Conservation (phyloP, 2,329 filamentous ascomycete genomes). For the Paramyrothecium roridum region DNA sequence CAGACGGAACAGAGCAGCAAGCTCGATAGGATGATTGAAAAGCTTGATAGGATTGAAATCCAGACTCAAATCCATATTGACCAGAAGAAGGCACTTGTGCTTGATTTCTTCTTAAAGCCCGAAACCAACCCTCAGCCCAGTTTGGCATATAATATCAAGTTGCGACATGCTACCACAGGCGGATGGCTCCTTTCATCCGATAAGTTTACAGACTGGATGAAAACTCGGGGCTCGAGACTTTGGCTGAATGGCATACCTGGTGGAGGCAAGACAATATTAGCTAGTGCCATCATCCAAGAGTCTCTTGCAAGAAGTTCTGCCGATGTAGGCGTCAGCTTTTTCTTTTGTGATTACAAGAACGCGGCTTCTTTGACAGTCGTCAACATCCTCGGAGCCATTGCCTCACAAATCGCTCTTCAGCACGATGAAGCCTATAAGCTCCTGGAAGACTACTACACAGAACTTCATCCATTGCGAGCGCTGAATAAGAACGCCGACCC, state of each 20-base stretch:
- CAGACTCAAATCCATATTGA: slow-evolving; percentile 4
- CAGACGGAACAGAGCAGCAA: background rate
- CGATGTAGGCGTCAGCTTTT: background rate
- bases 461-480: background rate
- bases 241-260: slow-evolving; percentile 11
- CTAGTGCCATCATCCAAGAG: slow-evolving; percentile 4
- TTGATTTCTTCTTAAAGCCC: slow-evolving; percentile 4
- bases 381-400: background rate
- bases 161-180: slow-evolving; percentile 6
- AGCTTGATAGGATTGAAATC: slow-evolving; percentile 4
- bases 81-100: background rate
- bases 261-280: slow-evolving; percentile 9
- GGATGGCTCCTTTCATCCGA: slow-evolving; percentile 4
- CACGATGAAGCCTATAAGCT: background rate
- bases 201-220: slow-evolving; percentile 5
- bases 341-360: slow-evolving; percentile 12
- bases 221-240: slow-evolving; percentile 1
- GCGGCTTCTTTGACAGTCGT: background rate
- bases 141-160: slow-evolving; percentile 1
- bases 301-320: background rate
- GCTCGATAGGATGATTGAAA: background rate
- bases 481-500: background rate
- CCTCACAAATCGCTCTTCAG: slow-evolving; percentile 7
- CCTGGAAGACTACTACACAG: background rate
- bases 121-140: background rate